Conservation (phyloP, 495 filamentous ascomycete species). For the Daldinia vernicosa region DNA sequence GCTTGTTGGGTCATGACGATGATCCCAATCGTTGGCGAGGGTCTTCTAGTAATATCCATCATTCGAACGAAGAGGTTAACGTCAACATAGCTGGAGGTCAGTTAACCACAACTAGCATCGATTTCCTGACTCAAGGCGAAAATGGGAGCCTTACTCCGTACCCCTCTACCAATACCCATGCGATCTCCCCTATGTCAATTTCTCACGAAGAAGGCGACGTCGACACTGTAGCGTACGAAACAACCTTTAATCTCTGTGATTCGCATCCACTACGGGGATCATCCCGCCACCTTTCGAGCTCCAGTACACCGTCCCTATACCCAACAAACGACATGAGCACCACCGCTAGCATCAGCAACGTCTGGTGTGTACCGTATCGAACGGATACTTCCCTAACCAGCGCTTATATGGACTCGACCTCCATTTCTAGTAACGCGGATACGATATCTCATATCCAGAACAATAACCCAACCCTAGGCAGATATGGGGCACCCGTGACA, state of each 20-base stretch:
- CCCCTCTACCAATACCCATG: neutral
- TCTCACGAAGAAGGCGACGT: neutral
- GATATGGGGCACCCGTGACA: neutral
- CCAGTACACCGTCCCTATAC: neutral
- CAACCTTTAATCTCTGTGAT: neutral
- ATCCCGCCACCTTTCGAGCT: neutral
- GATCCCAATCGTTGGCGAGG: neutral
- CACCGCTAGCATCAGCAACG: neutral
- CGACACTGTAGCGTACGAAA: neutral
- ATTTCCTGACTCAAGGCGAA: neutral
- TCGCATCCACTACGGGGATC: neutral
- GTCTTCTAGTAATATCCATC: no score
- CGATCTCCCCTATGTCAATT: no score
- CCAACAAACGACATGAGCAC: neutral
- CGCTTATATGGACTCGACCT: neutral
- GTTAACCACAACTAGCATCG: neutral
- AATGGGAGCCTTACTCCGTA: neutral
- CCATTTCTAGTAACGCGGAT: neutral
- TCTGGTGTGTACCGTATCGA: neutral
- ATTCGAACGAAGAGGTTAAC: neutral
- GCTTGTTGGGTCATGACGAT: neutral
- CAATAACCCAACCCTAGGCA: neutral
- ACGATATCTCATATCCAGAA: neutral
- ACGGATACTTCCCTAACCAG: neutral
- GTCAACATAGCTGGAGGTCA: neutral